Evolutionary conservation across 805 yeast species (phyloP).

Genomic region (Komagataella mondaviorum): DNA sequence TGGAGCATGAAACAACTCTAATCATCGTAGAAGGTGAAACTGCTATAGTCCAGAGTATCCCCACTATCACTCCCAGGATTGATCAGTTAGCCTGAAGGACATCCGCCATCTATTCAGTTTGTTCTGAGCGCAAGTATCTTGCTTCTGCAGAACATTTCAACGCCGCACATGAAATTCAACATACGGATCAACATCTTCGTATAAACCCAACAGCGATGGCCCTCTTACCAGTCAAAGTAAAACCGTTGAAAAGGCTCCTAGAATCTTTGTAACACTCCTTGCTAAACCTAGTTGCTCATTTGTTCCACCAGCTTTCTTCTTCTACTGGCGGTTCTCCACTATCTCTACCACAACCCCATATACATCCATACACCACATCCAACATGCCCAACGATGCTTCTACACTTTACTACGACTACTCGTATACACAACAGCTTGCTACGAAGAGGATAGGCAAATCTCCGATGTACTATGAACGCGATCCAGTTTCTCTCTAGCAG

Average conservation of each 20-base stretch:
- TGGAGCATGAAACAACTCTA: too few species aligned
- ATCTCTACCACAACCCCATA: neutral
- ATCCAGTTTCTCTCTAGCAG: neutral
- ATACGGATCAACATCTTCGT: neutral
- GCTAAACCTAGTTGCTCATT: neutral
- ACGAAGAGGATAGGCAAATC: neutral
- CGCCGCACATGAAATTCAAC: neutral
- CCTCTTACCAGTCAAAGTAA: neutral
- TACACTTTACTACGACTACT: neutral
- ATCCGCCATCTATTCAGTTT: neutral
- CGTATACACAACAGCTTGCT: neutral
- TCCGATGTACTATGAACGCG: neutral
- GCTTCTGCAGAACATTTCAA: neutral
- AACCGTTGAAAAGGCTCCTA: neutral
- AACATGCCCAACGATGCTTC: neutral
- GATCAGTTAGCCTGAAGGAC: neutral
- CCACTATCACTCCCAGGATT: too few species aligned
- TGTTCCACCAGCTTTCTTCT: neutral
- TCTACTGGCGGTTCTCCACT: neutral
- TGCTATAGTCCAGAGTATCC: too few species aligned
- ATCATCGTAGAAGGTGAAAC: too few species aligned
- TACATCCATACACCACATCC: neutral
- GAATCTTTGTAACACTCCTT: neutral
- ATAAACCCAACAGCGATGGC: neutral
- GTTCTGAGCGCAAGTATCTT: neutral